A percentile compares a stretch with the other conserved stretches of the same genome.
phyloP scores from a whole-genome alignment of 768 basidiomycete genomes.

The Cubamyces lactineus region DNA sequence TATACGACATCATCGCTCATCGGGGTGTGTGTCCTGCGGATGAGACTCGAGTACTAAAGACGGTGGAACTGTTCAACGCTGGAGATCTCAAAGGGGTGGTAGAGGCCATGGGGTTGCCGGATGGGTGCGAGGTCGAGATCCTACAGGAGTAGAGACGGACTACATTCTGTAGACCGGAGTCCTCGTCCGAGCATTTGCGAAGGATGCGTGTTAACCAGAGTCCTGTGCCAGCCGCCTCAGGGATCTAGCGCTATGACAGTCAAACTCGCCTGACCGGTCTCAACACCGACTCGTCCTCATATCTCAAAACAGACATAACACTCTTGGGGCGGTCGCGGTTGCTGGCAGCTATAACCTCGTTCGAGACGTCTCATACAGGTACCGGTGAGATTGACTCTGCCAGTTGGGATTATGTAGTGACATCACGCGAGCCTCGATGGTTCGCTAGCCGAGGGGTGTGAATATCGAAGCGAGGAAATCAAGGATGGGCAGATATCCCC shows the following conservation, averaged over 20 bases:
- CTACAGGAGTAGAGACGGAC: not conserved
- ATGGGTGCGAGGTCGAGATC: not conserved
- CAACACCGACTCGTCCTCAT: no score
- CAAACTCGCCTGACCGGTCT: not conserved
- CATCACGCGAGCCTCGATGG: no score
- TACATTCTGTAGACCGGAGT: not conserved
- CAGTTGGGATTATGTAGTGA: not conserved
- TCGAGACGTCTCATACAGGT: not conserved
- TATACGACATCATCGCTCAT: not conserved
- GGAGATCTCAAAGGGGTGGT: not conserved
- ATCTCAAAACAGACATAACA: not conserved
- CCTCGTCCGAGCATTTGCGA: no score
- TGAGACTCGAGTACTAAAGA: not conserved
- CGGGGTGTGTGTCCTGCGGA: not conserved
- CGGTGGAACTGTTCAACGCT: conserved; percentile 2
- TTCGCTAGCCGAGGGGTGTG: no score
- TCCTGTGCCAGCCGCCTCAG: no score
- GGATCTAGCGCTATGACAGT: no score
- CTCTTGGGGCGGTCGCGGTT: not conserved
- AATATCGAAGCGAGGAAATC: no score
- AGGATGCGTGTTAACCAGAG: no score
- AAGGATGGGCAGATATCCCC: no score
- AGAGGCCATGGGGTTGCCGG: no score
- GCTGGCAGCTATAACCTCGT: not conserved
- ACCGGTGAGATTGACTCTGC: not conserved